These are phyloP conservation scores for Lepraria neglecta DNA, from an alignment of 495 filamentous ascomycete genomes.

Conservation along the genomic window DNA sequence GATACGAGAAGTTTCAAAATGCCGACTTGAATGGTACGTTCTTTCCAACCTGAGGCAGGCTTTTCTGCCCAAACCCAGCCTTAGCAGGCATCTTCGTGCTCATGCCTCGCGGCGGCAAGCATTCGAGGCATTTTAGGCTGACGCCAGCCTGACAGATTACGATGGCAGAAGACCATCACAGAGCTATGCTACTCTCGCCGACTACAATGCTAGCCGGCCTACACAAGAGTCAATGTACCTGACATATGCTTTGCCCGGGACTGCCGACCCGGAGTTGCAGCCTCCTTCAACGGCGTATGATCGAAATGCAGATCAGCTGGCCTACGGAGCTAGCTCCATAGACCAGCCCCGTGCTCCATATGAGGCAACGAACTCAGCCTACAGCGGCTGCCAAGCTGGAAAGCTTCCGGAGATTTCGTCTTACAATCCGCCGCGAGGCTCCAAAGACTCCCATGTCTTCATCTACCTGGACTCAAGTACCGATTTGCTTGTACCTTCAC, in stretches of 20 bases:
- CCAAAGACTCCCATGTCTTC: slow-evolving; percentile 59
- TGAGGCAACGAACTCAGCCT: slow-evolving; percentile 40
- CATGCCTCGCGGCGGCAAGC: neutral
- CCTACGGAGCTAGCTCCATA: slow-evolving; percentile 39
- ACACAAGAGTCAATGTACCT: slow-evolving; percentile 44
- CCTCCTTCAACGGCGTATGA: slow-evolving; percentile 44
- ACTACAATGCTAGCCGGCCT: slow-evolving; percentile 42
- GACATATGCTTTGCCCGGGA: slow-evolving; percentile 35
- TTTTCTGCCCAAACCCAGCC: neutral
- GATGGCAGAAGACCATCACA: slow-evolving; percentile 7
- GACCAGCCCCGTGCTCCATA: slow-evolving; percentile 39
- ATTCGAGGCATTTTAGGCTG: slow-evolving; percentile 8
- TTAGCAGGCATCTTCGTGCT: neutral
- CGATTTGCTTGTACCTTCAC: slow-evolving; percentile 56
- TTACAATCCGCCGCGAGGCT: slow-evolving; percentile 60
- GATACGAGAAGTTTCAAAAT: slow-evolving; percentile 42
- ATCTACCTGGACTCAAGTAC: slow-evolving; percentile 69
- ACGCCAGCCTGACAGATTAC: slow-evolving; percentile 17
- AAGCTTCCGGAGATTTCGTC: slow-evolving; percentile 55
- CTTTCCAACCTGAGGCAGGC: neutral
- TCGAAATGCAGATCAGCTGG: slow-evolving; percentile 43
- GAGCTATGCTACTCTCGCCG: slow-evolving; percentile 23
- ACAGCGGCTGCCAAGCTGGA: slow-evolving; percentile 29
- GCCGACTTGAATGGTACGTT: slow-evolving; percentile 42
- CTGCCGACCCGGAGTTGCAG: slow-evolving; percentile 42